Base-by-base conservation (phyloP, 352 stramenopile genomes). In the Phytopythium montanum region DNA sequence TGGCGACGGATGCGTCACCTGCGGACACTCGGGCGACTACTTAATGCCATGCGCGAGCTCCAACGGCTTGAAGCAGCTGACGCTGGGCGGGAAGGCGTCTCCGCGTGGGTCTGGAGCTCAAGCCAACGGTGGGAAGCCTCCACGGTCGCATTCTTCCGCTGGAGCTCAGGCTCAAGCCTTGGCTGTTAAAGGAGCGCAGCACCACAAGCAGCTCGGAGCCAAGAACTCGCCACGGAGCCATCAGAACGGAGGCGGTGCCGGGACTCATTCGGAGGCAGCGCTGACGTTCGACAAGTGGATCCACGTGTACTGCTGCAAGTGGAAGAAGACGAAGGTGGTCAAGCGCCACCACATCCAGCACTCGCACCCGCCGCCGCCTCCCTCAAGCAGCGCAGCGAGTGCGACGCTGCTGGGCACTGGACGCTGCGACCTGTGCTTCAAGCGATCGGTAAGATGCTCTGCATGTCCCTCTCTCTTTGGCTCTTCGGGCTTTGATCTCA, bases 301-400 rank as follows among this genome's bases (percentile, higher is more conserved):
- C 18, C 85, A 94, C 52, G 75, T 88, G 9, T 83, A 91, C 25
- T 94, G 85, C 56, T 65, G 75, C 51, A 91, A 91, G 55, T 90
- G 83, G 80, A 73, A 77, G 19, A 94, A 88, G 55, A 54, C 68
- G 9, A 90, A 84, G 55, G 79, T 77, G 5, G 61, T 86, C n/a
- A 87, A 85, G 57, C 71, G 71, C 16, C 69, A 89, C 61, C 75
- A 86, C 31, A 79, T 92, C 58, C 56, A 89, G 28, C 88, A 75
- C 54, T 68, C 81, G 18, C 72, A 83, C 42, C 28, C 56, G 18
- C 74, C 75, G 18, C 53, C 39, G 2, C 9, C 51, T 23, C 21
- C 51, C 9, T 21, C 74, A 16, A 70, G 59, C 38, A 28, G 49
- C 6, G 66, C 81, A 1, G 54, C 60, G 12, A 56, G 70, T 8